Evolutionary conservation across 78 protist species (phyloP), one percentile per base, ranked within the genome.

Genomic region (Cavenderia fasciculata): DNA sequence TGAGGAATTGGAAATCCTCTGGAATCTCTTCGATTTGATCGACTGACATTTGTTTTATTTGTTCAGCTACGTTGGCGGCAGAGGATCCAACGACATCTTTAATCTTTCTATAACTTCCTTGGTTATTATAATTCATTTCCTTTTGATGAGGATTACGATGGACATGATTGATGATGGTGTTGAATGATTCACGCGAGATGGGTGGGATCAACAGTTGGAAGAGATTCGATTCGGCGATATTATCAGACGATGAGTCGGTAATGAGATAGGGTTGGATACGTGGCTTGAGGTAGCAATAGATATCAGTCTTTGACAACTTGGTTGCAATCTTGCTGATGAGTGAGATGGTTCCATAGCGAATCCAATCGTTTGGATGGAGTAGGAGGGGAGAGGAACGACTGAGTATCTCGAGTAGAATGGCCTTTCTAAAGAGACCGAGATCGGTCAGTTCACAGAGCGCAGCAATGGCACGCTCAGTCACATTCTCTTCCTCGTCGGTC

Each of bases 401-500:
- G 2, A 90, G 43, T 23, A 90, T 33, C 31, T 90, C 84, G 68
- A 90, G 40, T 8, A 90, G 77, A 46, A 79, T 82, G 1, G 84
- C 59, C 33, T 90, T 90, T 41, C 89, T 70, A 18, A 90, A 65
- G 10, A 90, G 36, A 11, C 89, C 89, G 1, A 79, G 51, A 8
- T 85, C 62, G 27, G 74, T 59, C 29, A 90, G 40, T 27, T 72
- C 77, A 0, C 59, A 47, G 11, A 90, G 40, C 51, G 59, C 49
- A 14, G 77, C n/a, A 16, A 90, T 34, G 0, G 94, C 94, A 25
- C 78, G 77, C 72, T 90, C 94, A 1, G 87, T 79, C 7, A 90
- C 94, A 77, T 78, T 78, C 36, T 90, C 94, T 25, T 90, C 89
- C 38, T 90, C 94, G 29, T 90, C 94, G 10, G 85, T 72, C 44